Evolutionary conservation across 148 eudicot species (phyloP).

Genomic region (Fagopyrum tataricum): DNA sequence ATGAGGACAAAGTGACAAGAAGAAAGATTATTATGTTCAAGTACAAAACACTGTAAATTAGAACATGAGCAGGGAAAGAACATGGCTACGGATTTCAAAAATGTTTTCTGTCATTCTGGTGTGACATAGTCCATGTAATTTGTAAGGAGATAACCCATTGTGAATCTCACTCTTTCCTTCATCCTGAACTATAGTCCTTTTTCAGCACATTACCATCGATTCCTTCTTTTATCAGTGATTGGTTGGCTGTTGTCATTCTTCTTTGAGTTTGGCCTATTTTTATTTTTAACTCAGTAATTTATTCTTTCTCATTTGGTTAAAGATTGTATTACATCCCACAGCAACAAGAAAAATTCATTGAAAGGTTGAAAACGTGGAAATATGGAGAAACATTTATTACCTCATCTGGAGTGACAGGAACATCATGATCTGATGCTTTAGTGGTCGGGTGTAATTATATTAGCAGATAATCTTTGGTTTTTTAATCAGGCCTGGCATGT

Average conservation of each 20-base stretch:
- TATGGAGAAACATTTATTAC: conserved; percentile 18
- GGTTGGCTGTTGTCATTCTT: background rate
- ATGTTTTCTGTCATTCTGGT: background rate
- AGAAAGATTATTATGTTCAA: background rate
- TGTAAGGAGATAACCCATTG: background rate
- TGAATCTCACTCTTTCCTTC: background rate
- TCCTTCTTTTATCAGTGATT: background rate
- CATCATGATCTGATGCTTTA: conserved; percentile 96
- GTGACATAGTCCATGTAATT: no score
- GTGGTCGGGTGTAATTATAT: conserved; percentile 96
- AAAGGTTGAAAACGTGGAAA: background rate
- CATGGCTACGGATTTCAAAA: background rate
- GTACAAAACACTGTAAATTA: background rate
- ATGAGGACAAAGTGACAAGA: background rate
- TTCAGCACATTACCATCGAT: background rate
- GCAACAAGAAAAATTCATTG: background rate
- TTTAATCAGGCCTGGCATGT: conserved; percentile 63
- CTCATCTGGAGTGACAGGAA: conserved; percentile 89
- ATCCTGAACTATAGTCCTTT: background rate
- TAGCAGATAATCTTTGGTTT: conserved; percentile 68
- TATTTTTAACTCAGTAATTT: background rate
- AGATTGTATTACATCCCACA: background rate
- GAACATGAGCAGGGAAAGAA: background rate
- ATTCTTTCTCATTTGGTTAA: background rate
- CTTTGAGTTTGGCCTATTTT: background rate